A percentile compares a stretch with the other conserved stretches of the same genome.
Evolutionary conservation across 805 yeast genomes (phyloP).

Genomic region (Hanseniaspora singularis): DNA sequence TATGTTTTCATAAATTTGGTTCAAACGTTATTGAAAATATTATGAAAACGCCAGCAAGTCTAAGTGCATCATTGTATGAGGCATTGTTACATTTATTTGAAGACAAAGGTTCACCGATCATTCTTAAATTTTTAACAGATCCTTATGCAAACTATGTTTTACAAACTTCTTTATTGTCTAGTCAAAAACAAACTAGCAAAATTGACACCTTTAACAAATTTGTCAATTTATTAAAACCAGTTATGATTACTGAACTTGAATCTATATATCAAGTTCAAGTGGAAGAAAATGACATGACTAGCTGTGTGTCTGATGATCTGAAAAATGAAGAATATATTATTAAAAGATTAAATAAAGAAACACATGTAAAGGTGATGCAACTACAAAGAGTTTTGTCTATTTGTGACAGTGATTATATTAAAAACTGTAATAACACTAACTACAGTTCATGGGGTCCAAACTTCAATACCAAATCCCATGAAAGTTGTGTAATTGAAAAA

Average conservation of each 20-base stretch:
- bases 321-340: not conserved
- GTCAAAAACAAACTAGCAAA: slow-evolving; percentile 25
- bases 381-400: slow-evolving; percentile 8
- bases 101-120: slow-evolving; percentile 25
- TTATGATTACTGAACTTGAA: not conserved
- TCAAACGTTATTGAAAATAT: slow-evolving; percentile 91
- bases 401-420: slow-evolving; percentile 5
- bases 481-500: slow-evolving; percentile 6
- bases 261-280: not conserved
- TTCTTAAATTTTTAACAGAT: slow-evolving; percentile 58
- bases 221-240: slow-evolving; percentile 5
- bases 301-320: not conserved
- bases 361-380: slow-evolving; percentile 1
- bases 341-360: not conserved
- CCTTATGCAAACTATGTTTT: slow-evolving; percentile 90
- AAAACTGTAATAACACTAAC: slow-evolving; percentile 3
- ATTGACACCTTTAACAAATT: not conserved
- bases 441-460: slow-evolving; percentile 12
- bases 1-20: slow-evolving; percentile 82
- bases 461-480: slow-evolving; percentile 12
- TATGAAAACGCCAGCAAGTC: slow-evolving; percentile 36
- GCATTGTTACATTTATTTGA: slow-evolving; percentile 26
- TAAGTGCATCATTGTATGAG: slow-evolving; percentile 38
- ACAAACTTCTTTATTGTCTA: slow-evolving; percentile 67
- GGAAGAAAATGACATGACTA: not conserved